Conservation (phyloP, 768 basidiomycete species). For the Leccinum fibrillosum region DNA sequence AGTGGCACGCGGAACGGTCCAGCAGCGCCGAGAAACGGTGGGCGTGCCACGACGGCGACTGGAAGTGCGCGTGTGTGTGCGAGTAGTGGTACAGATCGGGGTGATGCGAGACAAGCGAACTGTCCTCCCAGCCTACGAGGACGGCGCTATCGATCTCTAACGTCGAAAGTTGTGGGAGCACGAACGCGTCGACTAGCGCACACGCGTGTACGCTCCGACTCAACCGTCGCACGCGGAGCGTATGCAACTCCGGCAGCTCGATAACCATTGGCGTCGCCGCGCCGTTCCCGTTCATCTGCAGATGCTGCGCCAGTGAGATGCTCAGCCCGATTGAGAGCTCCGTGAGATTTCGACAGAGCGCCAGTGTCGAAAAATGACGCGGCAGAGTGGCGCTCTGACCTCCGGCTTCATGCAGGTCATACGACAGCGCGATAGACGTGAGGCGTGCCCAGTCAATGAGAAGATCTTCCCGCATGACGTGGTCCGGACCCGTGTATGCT, state of each 20-base stretch:
- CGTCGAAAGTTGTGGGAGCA: conserved; percentile 21
- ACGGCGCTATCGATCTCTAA: conserved; percentile 23
- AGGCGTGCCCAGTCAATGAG: conserved; percentile 22
- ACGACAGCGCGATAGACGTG: conserved; percentile 24
- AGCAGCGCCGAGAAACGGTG: conserved; percentile 22
- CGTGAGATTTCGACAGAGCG: conserved; percentile 16
- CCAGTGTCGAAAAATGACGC: conserved; percentile 17
- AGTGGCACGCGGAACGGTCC: conserved; percentile 20
- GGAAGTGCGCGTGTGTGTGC: neutral
- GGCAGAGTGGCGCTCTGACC: conserved; percentile 21
- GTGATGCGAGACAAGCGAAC: neutral
- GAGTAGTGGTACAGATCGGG: conserved; percentile 7
- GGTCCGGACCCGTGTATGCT: conserved; percentile 26
- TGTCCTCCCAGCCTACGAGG: conserved; percentile 15
- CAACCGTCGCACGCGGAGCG: conserved; percentile 23
- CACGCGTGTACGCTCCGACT: conserved; percentile 15
- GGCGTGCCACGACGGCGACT: conserved; percentile 20
- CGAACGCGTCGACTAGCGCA: conserved; percentile 17
- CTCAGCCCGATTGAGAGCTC: conserved; percentile 24
- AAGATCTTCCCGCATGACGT: conserved; percentile 20
- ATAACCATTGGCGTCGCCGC: conserved; percentile 1
- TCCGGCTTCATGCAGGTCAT: conserved; percentile 24
- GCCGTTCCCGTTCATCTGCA: conserved; percentile 10
- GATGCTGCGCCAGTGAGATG: conserved; percentile 7
- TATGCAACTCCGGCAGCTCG: conserved; percentile 19